Base-by-base conservation (phyloP, 306 rosid genomes). In the Ceratonia siliqua region DNA sequence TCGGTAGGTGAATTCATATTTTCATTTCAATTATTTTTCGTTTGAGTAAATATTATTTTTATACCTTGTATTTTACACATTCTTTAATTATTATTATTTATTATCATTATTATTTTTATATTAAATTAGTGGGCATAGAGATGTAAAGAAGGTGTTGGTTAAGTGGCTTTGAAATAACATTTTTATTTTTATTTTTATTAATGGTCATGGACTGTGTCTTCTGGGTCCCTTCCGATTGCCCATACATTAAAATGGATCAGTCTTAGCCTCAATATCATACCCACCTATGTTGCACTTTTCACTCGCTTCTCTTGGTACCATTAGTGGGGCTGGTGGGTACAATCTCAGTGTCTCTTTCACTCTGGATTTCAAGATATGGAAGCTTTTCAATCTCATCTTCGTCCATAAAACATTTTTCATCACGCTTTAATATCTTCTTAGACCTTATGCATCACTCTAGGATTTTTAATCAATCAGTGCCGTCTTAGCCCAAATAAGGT, bases 401-500 rank as follows among this genome's bases (percentile, higher is more conserved):
- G 38, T 50, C 74, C 32, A 84, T 43, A 3, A 78, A 74, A 11
- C 62, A 52, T 78, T 78, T 81, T 17, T 67, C 25, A 0, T 17
- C 49, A 30, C 8, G 3, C 5, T 70, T 70, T 78, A 0, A 78
- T 30, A 62, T 81, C 85, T 22, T 24, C 11, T 78, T 69, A 65
- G 15, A 70, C 78, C 33, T 73, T 81, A 0, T 33, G 22, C 88
- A 81, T 77, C 13, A 25, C 78, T 13, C 63, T 69, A 0, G 69
- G 69, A 48, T 72, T 76, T 65, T 70, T 83, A 53, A 83, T n/a
- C 14, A 53, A 83, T n/a, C 14, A 83, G 46, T 63, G 84, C 76
- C 0, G 52, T 79, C 87, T 79, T 83, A 0, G 81, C 76, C 87
- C 87, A 83, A n/a, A n/a, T n/a, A n/a, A n/a, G n/a, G n/a, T n/a